These are phyloP conservation scores for Melastoma candidum DNA, from an alignment of 441 rosid genomes.

Conservation along the genomic window DNA sequence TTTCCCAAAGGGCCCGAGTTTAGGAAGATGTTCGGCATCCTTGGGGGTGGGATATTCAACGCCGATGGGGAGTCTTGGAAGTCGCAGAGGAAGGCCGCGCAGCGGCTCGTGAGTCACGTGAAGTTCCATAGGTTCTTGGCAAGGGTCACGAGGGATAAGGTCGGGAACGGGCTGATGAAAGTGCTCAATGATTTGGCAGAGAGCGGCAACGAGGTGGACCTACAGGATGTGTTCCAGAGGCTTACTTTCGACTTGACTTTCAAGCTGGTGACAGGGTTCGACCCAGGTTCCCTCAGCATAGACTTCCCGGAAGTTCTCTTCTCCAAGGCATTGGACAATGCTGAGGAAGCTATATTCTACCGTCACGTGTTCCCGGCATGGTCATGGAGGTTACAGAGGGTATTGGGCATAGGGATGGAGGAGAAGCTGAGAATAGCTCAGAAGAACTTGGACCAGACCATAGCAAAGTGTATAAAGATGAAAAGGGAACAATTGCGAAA, in stretches of 20 bases:
- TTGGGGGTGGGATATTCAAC: conserved; percentile 34
- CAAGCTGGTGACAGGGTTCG: not conserved
- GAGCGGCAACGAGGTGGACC: conserved; percentile 15
- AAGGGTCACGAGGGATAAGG: conserved; percentile 17
- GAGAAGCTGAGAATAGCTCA: conserved; percentile 15
- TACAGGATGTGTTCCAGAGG: conserved; percentile 19
- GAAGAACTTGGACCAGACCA: conserved; percentile 9
- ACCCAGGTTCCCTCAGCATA: not conserved
- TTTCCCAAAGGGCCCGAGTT: conserved; percentile 31
- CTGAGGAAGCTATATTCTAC: not conserved
- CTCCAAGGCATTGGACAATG: conserved; percentile 1
- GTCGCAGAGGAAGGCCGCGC: conserved; percentile 23
- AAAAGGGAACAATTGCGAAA: conserved; percentile 13
- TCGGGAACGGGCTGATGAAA: conserved; percentile 23
- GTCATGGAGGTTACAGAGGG: conserved; percentile 21
- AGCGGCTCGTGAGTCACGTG: conserved; percentile 13
- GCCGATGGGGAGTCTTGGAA: conserved; percentile 37
- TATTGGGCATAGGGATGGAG: conserved; percentile 22
- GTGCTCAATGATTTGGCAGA: conserved; percentile 20
- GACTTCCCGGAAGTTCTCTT: not conserved
- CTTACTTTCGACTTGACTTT: not conserved
- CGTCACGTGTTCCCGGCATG: not conserved
- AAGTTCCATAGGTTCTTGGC: conserved; percentile 22
- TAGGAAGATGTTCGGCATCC: conserved; percentile 34
- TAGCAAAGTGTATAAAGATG: conserved; percentile 6